Conservation (phyloP, 2,329 filamentous ascomycete genomes). For the Phoma sp. region DNA sequence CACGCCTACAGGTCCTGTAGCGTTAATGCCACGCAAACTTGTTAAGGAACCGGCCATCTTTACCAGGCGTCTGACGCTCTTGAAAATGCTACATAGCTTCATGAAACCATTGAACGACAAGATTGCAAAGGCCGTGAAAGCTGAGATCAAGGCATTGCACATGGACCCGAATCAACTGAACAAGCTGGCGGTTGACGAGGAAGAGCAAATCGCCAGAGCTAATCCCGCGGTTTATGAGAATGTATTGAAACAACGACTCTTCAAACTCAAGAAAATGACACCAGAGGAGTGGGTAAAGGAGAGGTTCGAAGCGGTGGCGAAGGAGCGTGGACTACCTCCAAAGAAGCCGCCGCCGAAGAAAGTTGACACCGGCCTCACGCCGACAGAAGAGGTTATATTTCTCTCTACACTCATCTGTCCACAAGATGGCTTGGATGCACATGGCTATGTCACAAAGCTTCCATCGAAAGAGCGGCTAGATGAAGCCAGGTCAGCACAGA, state of each 20-base stretch:
- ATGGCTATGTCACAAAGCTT: constrained; percentile 76
- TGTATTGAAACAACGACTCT: constrained; percentile 81
- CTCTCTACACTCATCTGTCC: constrained; percentile 65
- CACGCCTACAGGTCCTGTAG: constrained; percentile 52
- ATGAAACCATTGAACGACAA: constrained; percentile 72
- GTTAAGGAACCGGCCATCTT: constrained; percentile 56
- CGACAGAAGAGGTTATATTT: constrained; percentile 65
- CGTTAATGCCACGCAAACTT: constrained; percentile 72
- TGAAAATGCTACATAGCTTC: constrained; percentile 71
- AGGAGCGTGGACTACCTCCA: constrained; percentile 39
- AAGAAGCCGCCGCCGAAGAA: constrained; percentile 56
- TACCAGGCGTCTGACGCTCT: constrained; percentile 42
- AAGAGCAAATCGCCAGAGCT: constrained; percentile 75
- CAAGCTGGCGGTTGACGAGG: constrained; percentile 74
- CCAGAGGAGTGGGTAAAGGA: constrained; percentile 75
- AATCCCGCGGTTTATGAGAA: constrained; percentile 79
- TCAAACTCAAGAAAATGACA: constrained; percentile 77
- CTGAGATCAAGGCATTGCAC: constrained; percentile 62
- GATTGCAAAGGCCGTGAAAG: constrained; percentile 61
- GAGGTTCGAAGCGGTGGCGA: constrained; percentile 47
- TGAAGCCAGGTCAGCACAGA: constrained; percentile 69
- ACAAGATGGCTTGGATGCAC: constrained; percentile 67
- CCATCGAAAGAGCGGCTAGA: constrained; percentile 73
- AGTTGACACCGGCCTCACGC: constrained; percentile 74
- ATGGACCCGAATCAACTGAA: constrained; percentile 73